Conservation (phyloP, 2,329 filamentous ascomycete genomes). For the Teratosphaeria zuluensis region DNA sequence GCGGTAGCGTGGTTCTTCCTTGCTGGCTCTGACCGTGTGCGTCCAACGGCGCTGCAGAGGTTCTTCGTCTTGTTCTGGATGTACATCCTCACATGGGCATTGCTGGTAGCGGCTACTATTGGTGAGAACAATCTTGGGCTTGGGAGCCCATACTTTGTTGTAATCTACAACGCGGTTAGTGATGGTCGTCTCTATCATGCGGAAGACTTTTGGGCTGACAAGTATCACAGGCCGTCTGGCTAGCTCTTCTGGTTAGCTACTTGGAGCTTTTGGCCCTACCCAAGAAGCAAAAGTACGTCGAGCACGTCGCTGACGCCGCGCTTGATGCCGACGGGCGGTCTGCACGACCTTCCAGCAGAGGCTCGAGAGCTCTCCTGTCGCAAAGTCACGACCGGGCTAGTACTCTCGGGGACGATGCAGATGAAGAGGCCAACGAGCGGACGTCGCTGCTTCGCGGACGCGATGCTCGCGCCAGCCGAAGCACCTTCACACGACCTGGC, state of each 20-base stretch:
- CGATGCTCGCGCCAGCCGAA: constrained; percentile 25
- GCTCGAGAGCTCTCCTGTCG: constrained; percentile 16
- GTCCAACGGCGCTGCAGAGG: constrained; percentile 78
- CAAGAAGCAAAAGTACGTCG: constrained; percentile 59
- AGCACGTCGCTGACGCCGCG: constrained; percentile 31
- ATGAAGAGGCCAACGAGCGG: constrained; percentile 43
- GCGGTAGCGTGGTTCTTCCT: constrained; percentile 75
- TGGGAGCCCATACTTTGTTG: constrained; percentile 67
- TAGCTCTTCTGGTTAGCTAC: constrained; percentile 65
- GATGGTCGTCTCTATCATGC: not conserved
- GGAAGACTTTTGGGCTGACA: not conserved
- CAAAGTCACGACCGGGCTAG: constrained; percentile 6
- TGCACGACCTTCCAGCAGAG: constrained; percentile 17
- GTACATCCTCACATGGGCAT: constrained; percentile 62
- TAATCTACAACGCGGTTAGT: constrained; percentile 59
- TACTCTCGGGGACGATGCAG: constrained; percentile 19
- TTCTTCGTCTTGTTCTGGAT: constrained; percentile 78
- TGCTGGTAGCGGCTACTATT: constrained; percentile 63
- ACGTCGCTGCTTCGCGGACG: constrained; percentile 47
- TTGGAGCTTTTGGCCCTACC: constrained; percentile 68
- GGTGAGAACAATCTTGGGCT: constrained; percentile 66
- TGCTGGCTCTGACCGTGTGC: constrained; percentile 64
- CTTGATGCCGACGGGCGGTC: constrained; percentile 11
- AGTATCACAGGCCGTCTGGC: constrained; percentile 41
- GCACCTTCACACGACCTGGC: constrained; percentile 47